phyloP scores from a whole-genome alignment of 2,329 filamentous ascomycete genomes.

The Chaetomiaceae sp. region DNA sequence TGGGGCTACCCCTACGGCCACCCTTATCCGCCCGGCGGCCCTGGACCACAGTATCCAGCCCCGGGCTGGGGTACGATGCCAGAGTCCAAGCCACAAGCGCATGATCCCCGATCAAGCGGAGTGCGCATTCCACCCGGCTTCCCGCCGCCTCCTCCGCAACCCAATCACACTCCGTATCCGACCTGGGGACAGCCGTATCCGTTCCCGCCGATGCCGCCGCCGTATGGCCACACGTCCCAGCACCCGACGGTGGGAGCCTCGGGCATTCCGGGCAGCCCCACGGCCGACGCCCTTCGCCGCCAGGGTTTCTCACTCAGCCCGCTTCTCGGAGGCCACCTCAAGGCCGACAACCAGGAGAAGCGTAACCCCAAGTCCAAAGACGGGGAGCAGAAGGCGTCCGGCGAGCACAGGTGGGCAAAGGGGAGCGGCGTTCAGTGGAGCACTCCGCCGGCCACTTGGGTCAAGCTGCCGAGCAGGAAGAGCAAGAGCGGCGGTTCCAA shows the following conservation, averaged over 20 bases:
- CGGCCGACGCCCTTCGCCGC: neutral
- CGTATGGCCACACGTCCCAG: neutral
- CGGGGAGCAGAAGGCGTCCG: neutral
- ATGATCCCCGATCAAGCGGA: constrained; percentile 31
- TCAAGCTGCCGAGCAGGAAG: constrained; percentile 6
- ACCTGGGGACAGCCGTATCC: constrained; percentile 4
- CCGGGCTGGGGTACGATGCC: constrained; percentile 39
- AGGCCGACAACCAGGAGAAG: neutral
- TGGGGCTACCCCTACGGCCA: constrained; percentile 49
- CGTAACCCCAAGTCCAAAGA: neutral
- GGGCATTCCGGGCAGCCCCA: constrained; percentile 2
- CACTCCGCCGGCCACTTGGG: constrained; percentile 11
- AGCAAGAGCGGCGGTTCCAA: neutral
- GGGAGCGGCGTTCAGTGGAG: constrained; percentile 11
- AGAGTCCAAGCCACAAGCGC: neutral
- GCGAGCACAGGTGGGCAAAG: neutral
- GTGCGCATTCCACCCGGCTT: constrained; percentile 21
- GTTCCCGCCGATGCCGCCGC: neutral
- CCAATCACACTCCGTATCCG: constrained; percentile 1
- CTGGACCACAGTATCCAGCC: constrained; percentile 33
- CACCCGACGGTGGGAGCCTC: neutral
- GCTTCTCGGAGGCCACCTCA: neutral
- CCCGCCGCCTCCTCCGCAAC: neutral
- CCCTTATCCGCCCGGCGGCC: constrained; percentile 41
- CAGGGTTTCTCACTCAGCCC: constrained; percentile 7